A percentile compares a stretch with the other conserved stretches of the same genome.
Evolutionary conservation across 2,329 filamentous ascomycete species (phyloP).

Genomic region (Calycina herbarum): DNA sequence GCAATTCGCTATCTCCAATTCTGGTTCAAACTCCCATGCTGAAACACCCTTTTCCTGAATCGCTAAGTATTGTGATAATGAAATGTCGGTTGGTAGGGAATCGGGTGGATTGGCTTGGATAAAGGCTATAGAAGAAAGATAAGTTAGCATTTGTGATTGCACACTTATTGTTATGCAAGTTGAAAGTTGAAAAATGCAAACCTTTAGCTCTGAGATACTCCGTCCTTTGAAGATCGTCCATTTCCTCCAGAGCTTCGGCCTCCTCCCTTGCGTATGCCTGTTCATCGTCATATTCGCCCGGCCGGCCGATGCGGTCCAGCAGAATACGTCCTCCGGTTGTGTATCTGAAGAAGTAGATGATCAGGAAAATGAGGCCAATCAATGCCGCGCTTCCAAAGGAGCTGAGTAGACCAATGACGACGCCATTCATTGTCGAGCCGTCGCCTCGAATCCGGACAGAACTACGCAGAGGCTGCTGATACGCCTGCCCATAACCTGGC

Average conservation of each 20-base stretch:
- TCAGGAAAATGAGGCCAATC: constrained; percentile 73
- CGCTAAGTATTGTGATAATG: constrained; percentile 92
- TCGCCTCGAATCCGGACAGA: constrained; percentile 5
- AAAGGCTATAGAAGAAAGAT: constrained; percentile 63
- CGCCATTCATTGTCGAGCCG: constrained; percentile 62
- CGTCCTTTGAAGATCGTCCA: constrained; percentile 88
- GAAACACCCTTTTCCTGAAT: constrained; percentile 99
- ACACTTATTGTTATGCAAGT: not conserved
- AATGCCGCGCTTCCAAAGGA: constrained; percentile 89
- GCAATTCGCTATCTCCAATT: constrained; percentile 97
- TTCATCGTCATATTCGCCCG: constrained; percentile 97
- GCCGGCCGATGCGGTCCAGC: constrained; percentile 87
- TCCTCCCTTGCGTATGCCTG: constrained; percentile 92
- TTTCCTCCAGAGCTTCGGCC: constrained; percentile 88
- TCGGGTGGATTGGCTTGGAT: constrained; percentile 93
- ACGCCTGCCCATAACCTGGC: not conserved
- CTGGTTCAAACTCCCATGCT: constrained; percentile 99
- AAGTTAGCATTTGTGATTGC: constrained; percentile 5
- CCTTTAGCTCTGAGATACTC: constrained; percentile 96
- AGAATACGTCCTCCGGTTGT: constrained; percentile 86
- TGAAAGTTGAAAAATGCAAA: constrained; percentile 41
- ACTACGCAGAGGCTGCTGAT: not conserved
- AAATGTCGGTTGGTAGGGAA: constrained; percentile 94
- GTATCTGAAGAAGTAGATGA: constrained; percentile 93
- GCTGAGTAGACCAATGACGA: constrained; percentile 91